phyloP scores from a whole-genome alignment of 2,329 filamentous ascomycete species.

The Ceratocystis papillata region DNA sequence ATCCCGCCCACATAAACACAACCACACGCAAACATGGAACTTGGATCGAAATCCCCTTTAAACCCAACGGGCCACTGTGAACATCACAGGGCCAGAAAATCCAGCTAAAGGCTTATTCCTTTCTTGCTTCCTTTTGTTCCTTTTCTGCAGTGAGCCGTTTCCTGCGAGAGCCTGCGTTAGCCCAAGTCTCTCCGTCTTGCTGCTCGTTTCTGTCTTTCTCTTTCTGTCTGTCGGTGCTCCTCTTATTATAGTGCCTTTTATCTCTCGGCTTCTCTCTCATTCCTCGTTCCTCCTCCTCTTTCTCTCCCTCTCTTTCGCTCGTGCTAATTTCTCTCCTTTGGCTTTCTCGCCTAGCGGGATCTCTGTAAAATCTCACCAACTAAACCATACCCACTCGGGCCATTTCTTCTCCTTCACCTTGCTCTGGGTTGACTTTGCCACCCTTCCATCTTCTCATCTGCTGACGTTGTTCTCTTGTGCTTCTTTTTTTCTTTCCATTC shows the following conservation, averaged over 20 bases:
- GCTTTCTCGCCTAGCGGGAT: neutral
- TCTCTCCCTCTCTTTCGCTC: neutral
- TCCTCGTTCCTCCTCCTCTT: neutral
- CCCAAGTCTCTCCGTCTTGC: neutral
- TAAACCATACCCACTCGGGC: neutral
- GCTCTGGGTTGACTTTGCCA: slow-evolving; percentile 7
- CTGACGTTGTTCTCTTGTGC: neutral
- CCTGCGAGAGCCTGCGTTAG: neutral
- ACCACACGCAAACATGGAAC: neutral
- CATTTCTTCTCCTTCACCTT: slow-evolving; percentile 23
- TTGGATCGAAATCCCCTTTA: neutral
- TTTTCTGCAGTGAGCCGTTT: neutral
- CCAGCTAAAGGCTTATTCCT: neutral
- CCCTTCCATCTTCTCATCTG: neutral
- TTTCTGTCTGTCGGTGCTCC: neutral
- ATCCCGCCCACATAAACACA: neutral
- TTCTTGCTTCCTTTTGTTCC: neutral
- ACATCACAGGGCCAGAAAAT: neutral
- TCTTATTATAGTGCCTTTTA: neutral
- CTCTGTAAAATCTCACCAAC: neutral
- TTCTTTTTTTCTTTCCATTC: slow-evolving; percentile 11
- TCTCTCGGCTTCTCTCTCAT: neutral
- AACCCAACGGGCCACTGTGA: neutral
- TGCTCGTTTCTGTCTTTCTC: neutral
- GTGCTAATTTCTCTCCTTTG: neutral